Evolutionary conservation across 306 rosid genomes (phyloP).

Genomic region (Trifolium repens): DNA sequence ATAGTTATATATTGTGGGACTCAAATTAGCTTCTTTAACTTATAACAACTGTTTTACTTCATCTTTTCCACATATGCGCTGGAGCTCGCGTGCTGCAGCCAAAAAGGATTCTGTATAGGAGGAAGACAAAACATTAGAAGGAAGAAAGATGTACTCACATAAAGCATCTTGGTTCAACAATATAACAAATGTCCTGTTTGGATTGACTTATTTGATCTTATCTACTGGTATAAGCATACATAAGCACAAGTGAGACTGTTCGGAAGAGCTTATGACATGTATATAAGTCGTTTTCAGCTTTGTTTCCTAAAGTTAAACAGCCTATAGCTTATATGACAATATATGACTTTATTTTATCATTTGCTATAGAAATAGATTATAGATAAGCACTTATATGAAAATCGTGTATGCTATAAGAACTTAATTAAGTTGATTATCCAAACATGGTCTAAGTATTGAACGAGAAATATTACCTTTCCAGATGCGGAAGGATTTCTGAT

Average conservation of each 20-base stretch:
- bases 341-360: neutral
- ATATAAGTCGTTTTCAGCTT: neutral
- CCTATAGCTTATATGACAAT: neutral
- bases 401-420: neutral
- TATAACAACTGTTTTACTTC: conserved; percentile 53
- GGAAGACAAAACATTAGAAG: conserved; percentile 33
- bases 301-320: neutral
- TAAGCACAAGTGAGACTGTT: neutral
- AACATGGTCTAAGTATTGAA: neutral
- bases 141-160: conserved; percentile 16
- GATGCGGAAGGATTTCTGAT: conserved; percentile 72
- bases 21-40: conserved; percentile 33
- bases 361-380: neutral
- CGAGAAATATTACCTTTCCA: conserved; percentile 63
- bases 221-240: neutral
- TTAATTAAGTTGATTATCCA: neutral
- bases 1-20: conserved; percentile 38
- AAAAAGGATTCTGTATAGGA: conserved; percentile 63
- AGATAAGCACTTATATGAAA: neutral
- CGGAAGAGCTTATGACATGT: neutral
- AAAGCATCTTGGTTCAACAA: conserved; percentile 22
- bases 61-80: conserved; percentile 66
- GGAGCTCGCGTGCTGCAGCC: conserved; percentile 76
- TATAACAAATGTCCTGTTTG: neutral
- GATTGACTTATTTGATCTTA: neutral